Base-by-base conservation (phyloP, 306 rosid species). In the Phaseolus lunatus region DNA sequence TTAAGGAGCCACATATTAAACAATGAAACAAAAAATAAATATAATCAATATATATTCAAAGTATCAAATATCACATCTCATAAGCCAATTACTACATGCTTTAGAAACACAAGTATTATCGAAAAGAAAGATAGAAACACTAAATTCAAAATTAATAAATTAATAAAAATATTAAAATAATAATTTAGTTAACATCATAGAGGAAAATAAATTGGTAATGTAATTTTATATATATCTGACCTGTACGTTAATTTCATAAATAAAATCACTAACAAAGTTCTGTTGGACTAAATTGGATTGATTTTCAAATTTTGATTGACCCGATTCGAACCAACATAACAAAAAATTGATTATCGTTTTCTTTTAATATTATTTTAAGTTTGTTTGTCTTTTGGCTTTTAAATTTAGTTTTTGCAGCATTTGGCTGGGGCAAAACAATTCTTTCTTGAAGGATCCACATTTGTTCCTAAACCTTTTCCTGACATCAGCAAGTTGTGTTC, bases 401-500 rank as follows among this genome's bases (percentile, higher is more conserved):
- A 14, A 10, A 54, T 10, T 20, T 15, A 20, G 16, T 2, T 20
- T 54, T 26, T 12, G 65, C 9, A 58, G 18, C 37, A 5, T 23
- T 58, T 58, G 14, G 65, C 27, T 15, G 43, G 74, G 9, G 43
- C 3, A 52, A 29, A 26, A 26, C 44, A 47, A 57, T 26, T 15
- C 19, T 56, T 45, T 68, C 41, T 45, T 43, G 26, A 68, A 45
- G 45, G 44, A 24, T 47, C 14, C 59, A 47, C 44, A 69, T 48
- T 58, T 58, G 35, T n/a, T 58, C 37, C 39, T 58, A 26, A 26
- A 58, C 39, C 13, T 61, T 29, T 61, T 16, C 12, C 15, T 10
- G 44, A 8, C 67, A 64, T 64, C 27, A 9, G 64, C 77, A 45
- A 31, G 44, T 53, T 67, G 69, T 67, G 59, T 54, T 19, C 77